Conservation (phyloP, 495 filamentous ascomycete species). For the Neurospora pannonica region DNA sequence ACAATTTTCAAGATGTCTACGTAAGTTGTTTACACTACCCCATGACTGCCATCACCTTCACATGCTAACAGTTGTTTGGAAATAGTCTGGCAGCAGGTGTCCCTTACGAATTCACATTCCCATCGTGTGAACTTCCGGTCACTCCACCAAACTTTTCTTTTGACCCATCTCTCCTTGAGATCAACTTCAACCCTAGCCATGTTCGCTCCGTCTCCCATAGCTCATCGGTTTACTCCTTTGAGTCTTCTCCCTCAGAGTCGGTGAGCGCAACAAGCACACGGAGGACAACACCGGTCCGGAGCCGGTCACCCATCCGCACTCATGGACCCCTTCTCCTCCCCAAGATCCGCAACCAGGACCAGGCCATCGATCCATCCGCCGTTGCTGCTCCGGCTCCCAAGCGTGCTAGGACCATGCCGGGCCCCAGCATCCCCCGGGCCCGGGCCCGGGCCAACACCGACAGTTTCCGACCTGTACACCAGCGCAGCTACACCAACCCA, state of each 20-base stretch:
- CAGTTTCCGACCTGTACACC: conserved; percentile 40
- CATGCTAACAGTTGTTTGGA: conserved; percentile 15
- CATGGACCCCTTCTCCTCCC: conserved; percentile 77
- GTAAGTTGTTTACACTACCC: conserved; percentile 23
- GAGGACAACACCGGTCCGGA: conserved; percentile 61
- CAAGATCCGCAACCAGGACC: conserved; percentile 79
- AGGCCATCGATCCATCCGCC: conserved; percentile 43
- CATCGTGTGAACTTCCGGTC: conserved; percentile 32
- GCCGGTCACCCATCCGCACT: conserved; percentile 55
- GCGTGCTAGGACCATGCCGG: conserved; percentile 29
- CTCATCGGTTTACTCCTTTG: conserved; percentile 42
- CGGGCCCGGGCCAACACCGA: conserved; percentile 18
- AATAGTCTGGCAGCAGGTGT: conserved; percentile 41
- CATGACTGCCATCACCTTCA: not conserved
- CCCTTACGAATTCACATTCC: conserved; percentile 44
- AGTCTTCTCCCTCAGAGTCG: conserved; percentile 72
- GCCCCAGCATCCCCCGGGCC: conserved; percentile 5
- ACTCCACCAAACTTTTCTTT: conserved; percentile 45
- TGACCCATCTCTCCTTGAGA: conserved; percentile 43
- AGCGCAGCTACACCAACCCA: conserved; percentile 59
- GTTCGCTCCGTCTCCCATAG: conserved; percentile 44
- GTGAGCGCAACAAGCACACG: conserved; percentile 43
- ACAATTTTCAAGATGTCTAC: conserved; percentile 40
- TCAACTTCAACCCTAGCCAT: conserved; percentile 37
- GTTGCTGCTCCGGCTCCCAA: conserved; percentile 25